phyloP scores from a whole-genome alignment of 495 filamentous ascomycete genomes.

The Rhizodiscina lignyota region DNA sequence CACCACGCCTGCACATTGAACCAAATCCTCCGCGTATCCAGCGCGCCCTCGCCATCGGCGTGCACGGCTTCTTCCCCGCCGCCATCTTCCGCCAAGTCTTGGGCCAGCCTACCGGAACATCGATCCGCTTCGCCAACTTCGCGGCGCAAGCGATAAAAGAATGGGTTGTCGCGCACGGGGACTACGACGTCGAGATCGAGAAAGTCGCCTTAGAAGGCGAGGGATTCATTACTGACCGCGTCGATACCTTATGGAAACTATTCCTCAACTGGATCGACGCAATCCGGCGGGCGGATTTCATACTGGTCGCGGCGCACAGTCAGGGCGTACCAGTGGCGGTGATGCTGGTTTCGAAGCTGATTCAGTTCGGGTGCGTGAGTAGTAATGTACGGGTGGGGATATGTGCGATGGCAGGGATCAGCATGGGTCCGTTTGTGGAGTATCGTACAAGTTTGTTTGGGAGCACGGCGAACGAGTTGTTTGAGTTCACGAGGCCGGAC shows the following conservation, averaged over 20 bases:
- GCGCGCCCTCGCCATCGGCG: slow-evolving; percentile 77
- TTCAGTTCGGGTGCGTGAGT: slow-evolving; percentile 58
- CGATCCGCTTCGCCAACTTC: slow-evolving; percentile 79
- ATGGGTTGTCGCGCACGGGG: slow-evolving; percentile 41
- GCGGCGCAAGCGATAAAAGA: slow-evolving; percentile 68
- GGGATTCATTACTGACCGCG: slow-evolving; percentile 80
- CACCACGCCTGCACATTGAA: slow-evolving; percentile 51
- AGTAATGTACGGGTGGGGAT: slow-evolving; percentile 49
- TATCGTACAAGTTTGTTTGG: slow-evolving; percentile 73
- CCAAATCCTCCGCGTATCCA: slow-evolving; percentile 54
- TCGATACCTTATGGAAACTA: slow-evolving; percentile 85
- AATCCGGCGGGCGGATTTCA: slow-evolving; percentile 71
- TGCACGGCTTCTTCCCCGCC: slow-evolving; percentile 89
- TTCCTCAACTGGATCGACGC: slow-evolving; percentile 90
- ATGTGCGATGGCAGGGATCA: slow-evolving; percentile 92
- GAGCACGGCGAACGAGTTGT: slow-evolving; percentile 78
- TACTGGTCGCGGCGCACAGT: slow-evolving; percentile 80
- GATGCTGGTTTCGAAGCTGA: slow-evolving; percentile 85
- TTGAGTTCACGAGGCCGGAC: slow-evolving; percentile 69
- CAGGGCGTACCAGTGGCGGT: slow-evolving; percentile 89
- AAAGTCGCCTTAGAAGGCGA: slow-evolving; percentile 95
- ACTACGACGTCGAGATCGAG: slow-evolving; percentile 52
- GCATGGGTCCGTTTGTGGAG: slow-evolving; percentile 77
- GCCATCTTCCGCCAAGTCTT: slow-evolving; percentile 68
- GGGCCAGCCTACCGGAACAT: slow-evolving; percentile 90